Conservation (phyloP, 768 basidiomycete genomes). For the Dentipellis fragilis region DNA sequence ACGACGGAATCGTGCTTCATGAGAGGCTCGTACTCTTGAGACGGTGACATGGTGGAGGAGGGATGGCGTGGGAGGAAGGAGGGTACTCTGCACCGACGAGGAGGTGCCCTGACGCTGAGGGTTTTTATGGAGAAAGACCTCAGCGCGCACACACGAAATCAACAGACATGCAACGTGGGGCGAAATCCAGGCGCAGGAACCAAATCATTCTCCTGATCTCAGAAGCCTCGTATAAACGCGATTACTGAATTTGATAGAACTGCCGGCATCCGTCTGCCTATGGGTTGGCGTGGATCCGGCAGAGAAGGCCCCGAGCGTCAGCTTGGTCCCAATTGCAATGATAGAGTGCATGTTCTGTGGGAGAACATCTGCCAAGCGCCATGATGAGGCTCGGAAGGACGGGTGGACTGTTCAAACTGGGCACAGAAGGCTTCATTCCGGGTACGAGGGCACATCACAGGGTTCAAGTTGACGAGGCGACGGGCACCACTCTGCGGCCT, state of each 20-base stretch:
- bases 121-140: not conserved
- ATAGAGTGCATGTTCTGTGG: too few relatives aligned
- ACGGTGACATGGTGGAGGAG: not conserved
- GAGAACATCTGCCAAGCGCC: too few relatives aligned
- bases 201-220: not conserved
- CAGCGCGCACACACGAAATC: not conserved
- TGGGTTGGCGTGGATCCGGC: too few relatives aligned
- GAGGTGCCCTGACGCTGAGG: not conserved
- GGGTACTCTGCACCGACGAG: too few relatives aligned
- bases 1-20: not conserved
- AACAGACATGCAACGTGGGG: not conserved
- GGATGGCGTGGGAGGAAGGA: not conserved
- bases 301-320: too few relatives aligned
- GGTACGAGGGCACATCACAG: too few relatives aligned
- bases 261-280: not conserved
- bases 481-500: too few relatives aligned
- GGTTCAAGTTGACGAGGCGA: too few relatives aligned
- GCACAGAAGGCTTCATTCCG: too few relatives aligned
- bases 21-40: not conserved
- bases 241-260: not conserved
- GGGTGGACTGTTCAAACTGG: too few relatives aligned
- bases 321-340: too few relatives aligned
- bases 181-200: not conserved
- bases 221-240: not conserved
- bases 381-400: too few relatives aligned